phyloP scores from a whole-genome alignment of 169 alveolate species.

The Plasmodium reichenowi region DNA sequence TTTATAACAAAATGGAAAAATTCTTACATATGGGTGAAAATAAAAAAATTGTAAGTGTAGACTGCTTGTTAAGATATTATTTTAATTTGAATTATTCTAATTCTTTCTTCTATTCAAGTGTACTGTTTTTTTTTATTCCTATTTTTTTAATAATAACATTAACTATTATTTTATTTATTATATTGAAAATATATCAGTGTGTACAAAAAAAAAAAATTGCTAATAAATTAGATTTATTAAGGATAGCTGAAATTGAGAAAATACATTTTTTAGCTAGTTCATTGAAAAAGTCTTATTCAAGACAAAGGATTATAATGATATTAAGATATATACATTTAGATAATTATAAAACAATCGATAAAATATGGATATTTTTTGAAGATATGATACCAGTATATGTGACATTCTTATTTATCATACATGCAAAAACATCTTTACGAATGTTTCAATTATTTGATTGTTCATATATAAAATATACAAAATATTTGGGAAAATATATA shows the following conservation, averaged over 20 bases:
- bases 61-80: slow-evolving; percentile 84
- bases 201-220: slow-evolving; percentile 60
- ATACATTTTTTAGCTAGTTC: slow-evolving; percentile 74
- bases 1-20: slow-evolving; percentile 43
- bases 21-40: slow-evolving; percentile 48
- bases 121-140: slow-evolving; percentile 83
- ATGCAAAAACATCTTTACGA: slow-evolving; percentile 84
- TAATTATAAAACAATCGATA: slow-evolving; percentile 79
- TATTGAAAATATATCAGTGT: slow-evolving; percentile 55
- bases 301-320: slow-evolving; percentile 87
- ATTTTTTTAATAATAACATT: slow-evolving; percentile 79
- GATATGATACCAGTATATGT: slow-evolving; percentile 91
- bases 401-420: slow-evolving; percentile 87
- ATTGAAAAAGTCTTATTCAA: slow-evolving; percentile 80
- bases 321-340: slow-evolving; percentile 86
- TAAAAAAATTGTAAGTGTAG: slow-evolving; percentile 80
- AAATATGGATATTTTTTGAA: slow-evolving; percentile 83
- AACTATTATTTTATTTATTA: slow-evolving; percentile 82
- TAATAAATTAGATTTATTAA: slow-evolving; percentile 74
- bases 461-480: slow-evolving; percentile 78
- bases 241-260: slow-evolving; percentile 81
- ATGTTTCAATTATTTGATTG: slow-evolving; percentile 90
- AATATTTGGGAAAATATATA: slow-evolving; percentile 79
- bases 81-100: slow-evolving; percentile 82
- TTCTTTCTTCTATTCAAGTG: slow-evolving; percentile 86